phyloP scores from a whole-genome alignment of 805 yeast species.

The Danielozyma ontarioensis region DNA sequence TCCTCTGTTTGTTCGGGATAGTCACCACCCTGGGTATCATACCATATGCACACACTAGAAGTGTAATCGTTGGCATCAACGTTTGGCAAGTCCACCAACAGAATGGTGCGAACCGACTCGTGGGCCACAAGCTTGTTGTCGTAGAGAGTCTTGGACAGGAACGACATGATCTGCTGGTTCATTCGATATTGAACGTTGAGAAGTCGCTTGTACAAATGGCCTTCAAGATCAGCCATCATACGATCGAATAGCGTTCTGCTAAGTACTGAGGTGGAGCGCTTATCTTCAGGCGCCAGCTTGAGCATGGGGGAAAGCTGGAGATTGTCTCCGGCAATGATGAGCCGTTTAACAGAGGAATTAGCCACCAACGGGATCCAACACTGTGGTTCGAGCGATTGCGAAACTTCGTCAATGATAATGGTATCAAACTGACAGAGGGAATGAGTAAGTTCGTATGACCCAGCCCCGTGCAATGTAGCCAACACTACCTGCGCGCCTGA shows the following conservation, averaged over 20 bases:
- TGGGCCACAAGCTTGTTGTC: constrained; percentile 59
- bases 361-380: constrained; percentile 90
- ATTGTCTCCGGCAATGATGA: constrained; percentile 90
- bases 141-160: constrained; percentile 67
- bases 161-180: constrained; percentile 74
- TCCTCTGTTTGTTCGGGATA: constrained; percentile 54
- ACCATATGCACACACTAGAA: constrained; percentile 60
- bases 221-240: constrained; percentile 42
- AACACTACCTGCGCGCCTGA: constrained; percentile 63
- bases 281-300: constrained; percentile 21
- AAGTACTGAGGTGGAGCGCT: constrained; percentile 38
- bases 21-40: constrained; percentile 90
- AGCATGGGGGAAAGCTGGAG: constrained; percentile 75
- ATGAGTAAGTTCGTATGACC: constrained; percentile 57
- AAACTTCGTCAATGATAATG: constrained; percentile 88
- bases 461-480: constrained; percentile 85
- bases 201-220: constrained; percentile 47
- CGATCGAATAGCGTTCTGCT: constrained; percentile 79
- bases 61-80: constrained; percentile 53
- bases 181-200: constrained; percentile 82
- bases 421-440: constrained; percentile 64
- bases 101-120: constrained; percentile 46
- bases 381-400: constrained; percentile 91
- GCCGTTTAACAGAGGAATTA: constrained; percentile 49
- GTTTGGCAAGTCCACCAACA: constrained; percentile 46